Conservation (phyloP, 2,329 filamentous ascomycete species). For the Curvularia eragrostidis region DNA sequence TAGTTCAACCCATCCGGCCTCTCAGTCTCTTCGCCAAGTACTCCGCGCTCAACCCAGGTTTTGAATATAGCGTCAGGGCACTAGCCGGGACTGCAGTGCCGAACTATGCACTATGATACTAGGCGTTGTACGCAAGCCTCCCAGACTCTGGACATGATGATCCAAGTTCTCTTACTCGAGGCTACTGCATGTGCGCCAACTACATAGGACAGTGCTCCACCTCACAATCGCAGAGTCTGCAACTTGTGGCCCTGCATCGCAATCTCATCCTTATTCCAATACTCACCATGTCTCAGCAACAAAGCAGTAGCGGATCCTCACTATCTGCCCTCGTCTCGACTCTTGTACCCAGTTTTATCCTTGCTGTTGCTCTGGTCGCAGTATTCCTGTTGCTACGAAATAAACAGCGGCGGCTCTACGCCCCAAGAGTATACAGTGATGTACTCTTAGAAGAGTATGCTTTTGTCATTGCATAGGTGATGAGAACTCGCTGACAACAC, state of each 20-base stretch:
- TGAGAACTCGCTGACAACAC: constrained; percentile 21
- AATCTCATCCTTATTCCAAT: neutral
- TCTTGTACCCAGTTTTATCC: constrained; percentile 39
- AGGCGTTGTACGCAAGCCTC: neutral
- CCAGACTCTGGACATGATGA: constrained; percentile 8
- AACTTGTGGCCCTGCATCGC: neutral
- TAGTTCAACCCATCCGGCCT: neutral
- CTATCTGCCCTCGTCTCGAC: constrained; percentile 50
- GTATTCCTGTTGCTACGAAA: constrained; percentile 53
- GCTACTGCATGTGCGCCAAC: neutral
- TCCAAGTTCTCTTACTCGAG: neutral
- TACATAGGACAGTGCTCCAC: constrained; percentile 6
- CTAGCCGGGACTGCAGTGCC: constrained; percentile 11
- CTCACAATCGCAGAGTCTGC: neutral
- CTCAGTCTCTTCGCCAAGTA: neutral
- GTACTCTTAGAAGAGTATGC: constrained; percentile 43
- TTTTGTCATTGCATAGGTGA: accelerated
- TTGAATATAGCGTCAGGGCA: neutral
- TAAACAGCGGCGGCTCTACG: constrained; percentile 53
- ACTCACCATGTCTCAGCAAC: constrained; percentile 3
- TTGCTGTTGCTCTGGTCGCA: constrained; percentile 37
- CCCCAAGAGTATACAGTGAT: constrained; percentile 55
- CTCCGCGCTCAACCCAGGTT: constrained; percentile 2
- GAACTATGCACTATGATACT: constrained; percentile 10
- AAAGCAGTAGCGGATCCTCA: constrained; percentile 27